phyloP scores from a whole-genome alignment of 805 yeast genomes.

The Yarrowia sp. region DNA sequence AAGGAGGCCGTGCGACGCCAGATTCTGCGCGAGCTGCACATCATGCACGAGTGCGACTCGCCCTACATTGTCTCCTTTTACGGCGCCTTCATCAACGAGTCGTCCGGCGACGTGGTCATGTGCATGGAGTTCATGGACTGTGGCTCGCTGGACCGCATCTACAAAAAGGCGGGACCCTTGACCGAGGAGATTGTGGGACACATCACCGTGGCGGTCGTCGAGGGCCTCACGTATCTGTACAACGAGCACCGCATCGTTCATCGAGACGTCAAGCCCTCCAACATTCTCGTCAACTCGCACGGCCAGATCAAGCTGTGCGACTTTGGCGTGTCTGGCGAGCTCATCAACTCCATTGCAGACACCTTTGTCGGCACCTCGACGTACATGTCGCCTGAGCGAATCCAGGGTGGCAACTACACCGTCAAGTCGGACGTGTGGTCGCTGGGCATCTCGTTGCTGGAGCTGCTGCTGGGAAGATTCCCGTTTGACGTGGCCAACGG shows the following conservation, averaged over 20 bases:
- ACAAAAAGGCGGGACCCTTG: conserved; percentile 78
- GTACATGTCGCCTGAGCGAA: conserved; percentile 96
- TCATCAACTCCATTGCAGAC: conserved; percentile 91
- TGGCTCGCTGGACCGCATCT: conserved; percentile 80
- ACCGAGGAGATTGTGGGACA: conserved; percentile 92
- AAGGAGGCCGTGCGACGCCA: conserved; percentile 76
- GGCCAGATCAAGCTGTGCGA: conserved; percentile 93
- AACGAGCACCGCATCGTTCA: conserved; percentile 85
- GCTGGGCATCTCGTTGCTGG: conserved; percentile 83
- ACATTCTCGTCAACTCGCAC: conserved; percentile 77
- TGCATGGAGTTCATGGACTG: conserved; percentile 99
- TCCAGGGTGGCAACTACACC: conserved; percentile 89
- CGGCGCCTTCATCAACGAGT: conserved; percentile 75
- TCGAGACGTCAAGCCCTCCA: conserved; percentile 93
- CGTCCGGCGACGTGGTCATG: conserved; percentile 65
- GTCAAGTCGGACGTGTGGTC: conserved; percentile 99
- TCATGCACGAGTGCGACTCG: conserved; percentile 80
- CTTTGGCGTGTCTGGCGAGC: conserved; percentile 91
- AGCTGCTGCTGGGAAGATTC: conserved; percentile 78
- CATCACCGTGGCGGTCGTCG: conserved; percentile 78
- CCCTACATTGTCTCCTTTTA: conserved; percentile 84
- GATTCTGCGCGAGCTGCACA: conserved; percentile 80
- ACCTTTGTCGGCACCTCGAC: conserved; percentile 98
- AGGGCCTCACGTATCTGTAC: conserved; percentile 83
- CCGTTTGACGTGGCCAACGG: conserved; percentile 49